These are phyloP conservation scores for Serendipita sp. DNA, from an alignment of 1,284 basidiomycete genomes.

Conservation along the genomic window DNA sequence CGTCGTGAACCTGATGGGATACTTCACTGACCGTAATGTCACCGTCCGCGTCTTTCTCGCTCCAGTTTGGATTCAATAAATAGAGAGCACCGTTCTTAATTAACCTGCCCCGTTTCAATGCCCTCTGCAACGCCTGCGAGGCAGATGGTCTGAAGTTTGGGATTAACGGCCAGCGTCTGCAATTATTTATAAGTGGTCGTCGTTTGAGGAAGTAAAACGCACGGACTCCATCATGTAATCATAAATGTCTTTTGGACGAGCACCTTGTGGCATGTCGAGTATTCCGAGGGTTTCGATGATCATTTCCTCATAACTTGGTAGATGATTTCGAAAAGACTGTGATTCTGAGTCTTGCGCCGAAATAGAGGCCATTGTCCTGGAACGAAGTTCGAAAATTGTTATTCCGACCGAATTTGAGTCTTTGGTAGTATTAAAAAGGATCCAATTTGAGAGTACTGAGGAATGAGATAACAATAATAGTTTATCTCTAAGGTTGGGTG, in stretches of 20 bases:
- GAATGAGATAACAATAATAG: too few species aligned
- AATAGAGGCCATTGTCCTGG: too few species aligned
- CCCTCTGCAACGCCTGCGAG: conserved; percentile 70
- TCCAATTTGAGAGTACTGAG: too few species aligned
- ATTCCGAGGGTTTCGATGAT: conserved; percentile 60
- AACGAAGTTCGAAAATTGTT: too few species aligned
- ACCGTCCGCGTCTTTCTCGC: conserved; percentile 23
- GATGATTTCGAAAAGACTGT: background rate
- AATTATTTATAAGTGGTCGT: background rate
- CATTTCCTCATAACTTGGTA: conserved; percentile 78
- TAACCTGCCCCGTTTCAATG: conserved; percentile 58
- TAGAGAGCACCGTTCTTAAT: conserved; percentile 62
- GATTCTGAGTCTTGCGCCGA: too few species aligned
- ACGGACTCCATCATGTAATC: conserved; percentile 51
- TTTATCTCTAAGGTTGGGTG: too few species aligned
- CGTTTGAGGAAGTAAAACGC: background rate
- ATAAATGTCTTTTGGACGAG: conserved; percentile 64
- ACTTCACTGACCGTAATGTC: background rate
- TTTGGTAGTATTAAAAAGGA: too few species aligned
- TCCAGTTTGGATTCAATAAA: conserved; percentile 54
- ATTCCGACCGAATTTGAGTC: too few species aligned
- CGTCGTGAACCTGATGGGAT: background rate
- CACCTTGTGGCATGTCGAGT: conserved; percentile 45
- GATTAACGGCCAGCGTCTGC: conserved; percentile 54
- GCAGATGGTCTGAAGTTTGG: conserved; percentile 74